Evolutionary conservation across 129 eudicot genomes (phyloP), one percentile per base, ranked within the genome.

Genomic region (Centrapalus pauciflorus): DNA sequence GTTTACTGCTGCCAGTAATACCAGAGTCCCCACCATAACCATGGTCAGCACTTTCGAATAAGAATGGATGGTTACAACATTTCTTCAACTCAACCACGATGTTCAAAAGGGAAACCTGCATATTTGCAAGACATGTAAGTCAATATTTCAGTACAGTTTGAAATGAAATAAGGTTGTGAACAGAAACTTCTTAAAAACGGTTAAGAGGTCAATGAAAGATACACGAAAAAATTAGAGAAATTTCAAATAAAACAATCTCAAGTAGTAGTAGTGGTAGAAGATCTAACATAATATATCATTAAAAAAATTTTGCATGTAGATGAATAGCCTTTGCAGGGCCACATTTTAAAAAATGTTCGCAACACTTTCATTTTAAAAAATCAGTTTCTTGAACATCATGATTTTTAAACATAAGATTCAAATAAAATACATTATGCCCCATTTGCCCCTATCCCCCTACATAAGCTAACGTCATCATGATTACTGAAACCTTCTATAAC

Each of bases 1-100:
- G 80, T 77, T 94, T 94, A 70, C 88, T 86, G 80, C 97, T 87
- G 46, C 96, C 97, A 55, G 84, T 69, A 65, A 81, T 75, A 45
- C 61, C 91, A 6, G 88, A 78, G 54, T 94, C 93, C 64, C 99
- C 99, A 48, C 99, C 99, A 82, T 94, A 94, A 52, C 99, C 99
- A 86, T 89, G 97, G 71, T 94, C 99, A 29, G 99, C 99, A 84
- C 99, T 94, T 83, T 94, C 99, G 72, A 94, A 94, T 28, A 93
- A 66, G 61, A 93, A 93, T 20, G 99, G 99, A 79, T 93, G 99
- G 77, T 94, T 94, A 81, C 99, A 94, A 70, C 99, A 94, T 76
- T 94, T 94, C 86, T 94, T 94, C 83, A 94, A 77, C 90, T 94
- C 99, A 67, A 89, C 97, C 90, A 94, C 99, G 51, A 94, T 94